Base-by-base conservation (phyloP, 2,329 filamentous ascomycete species). In the Diaporthe australafricana region DNA sequence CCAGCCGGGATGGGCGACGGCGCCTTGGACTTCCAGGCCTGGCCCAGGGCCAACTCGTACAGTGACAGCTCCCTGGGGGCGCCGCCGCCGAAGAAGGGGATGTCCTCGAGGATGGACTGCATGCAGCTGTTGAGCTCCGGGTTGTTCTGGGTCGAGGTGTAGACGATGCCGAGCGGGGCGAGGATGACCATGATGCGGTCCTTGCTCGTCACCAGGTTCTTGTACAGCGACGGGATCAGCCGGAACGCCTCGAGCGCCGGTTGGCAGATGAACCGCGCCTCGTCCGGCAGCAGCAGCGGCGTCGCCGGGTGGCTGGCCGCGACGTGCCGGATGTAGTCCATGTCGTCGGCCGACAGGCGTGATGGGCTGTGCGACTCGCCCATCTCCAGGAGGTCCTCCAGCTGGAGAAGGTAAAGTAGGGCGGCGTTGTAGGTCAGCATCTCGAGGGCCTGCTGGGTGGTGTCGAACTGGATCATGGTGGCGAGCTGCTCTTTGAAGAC, bases 171-270 rank as follows among this genome's bases (percentile, higher is more conserved):
- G 57, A 74, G 45, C 14, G 72, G 72, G 40, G 72, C 72, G 8
- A 74, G 72, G 45, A 72, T 70, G 40, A 74, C 70, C 70, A 74
- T 74, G 53, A 72, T 66, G 25, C 72, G 72, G 35, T 74, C 72
- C 40, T 67, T 66, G 40, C 48, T 72, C 27, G 70, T 72, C 42
- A 74, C 55, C 16, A 74, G 67, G 30, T 74, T 74, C 42, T 74
- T 72, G 66, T 72, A 72, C 12, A 74, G 70, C n/a, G 67, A 74
- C 1, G 72, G 72, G n/a, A 72, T 70, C 27, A 72, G 66, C n/a
- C 72, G 72, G 32, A 72, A 70, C n/a, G 72, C 72, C 53, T 74
- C 72, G 47, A 72, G 67, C 8, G 72, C 72, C 5, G 72, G 70
- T 60, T 74, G 72, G 22, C 72, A 72, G 50, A 68, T 69, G n/a